Evolutionary conservation across 2,329 filamentous ascomycete genomes (phyloP).

Genomic region (Exophiala sideris): DNA sequence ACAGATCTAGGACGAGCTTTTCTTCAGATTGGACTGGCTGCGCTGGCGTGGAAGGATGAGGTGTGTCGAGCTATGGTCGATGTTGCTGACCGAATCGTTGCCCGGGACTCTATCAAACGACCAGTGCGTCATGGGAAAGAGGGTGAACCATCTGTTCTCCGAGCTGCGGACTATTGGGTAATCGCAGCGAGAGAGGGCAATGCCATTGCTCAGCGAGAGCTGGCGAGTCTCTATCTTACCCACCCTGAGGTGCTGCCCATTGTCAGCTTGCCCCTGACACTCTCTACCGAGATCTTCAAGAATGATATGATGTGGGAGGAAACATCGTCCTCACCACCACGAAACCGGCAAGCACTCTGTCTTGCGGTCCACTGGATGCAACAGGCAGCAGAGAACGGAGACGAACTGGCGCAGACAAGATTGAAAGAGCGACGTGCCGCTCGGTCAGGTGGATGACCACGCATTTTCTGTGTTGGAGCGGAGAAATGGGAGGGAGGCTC

Average conservation of each 20-base stretch:
- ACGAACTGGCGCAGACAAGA: conserved; percentile 78
- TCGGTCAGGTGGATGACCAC: conserved; percentile 52
- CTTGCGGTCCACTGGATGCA: conserved; percentile 98
- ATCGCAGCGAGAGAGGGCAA: conserved; percentile 93
- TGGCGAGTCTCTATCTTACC: conserved; percentile 89
- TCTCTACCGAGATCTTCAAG: conserved; percentile 86
- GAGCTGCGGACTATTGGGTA: conserved; percentile 84
- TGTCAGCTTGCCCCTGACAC: conserved; percentile 77
- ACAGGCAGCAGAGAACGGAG: conserved; percentile 77
- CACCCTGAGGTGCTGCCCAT: conserved; percentile 79
- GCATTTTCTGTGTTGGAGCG: conserved; percentile 17
- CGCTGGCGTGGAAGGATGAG: conserved; percentile 82
- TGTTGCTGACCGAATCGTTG: conserved; percentile 66
- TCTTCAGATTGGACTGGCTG: conserved; percentile 83
- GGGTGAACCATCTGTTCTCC: conserved; percentile 66
- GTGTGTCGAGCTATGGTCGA: conserved; percentile 81
- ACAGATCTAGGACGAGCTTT: conserved; percentile 71
- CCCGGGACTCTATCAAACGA: conserved; percentile 45
- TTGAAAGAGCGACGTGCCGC: conserved; percentile 68
- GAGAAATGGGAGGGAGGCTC: too few species aligned
- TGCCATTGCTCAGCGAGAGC: conserved; percentile 82
- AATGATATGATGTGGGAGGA: conserved; percentile 69
- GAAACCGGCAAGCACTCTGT: conserved; percentile 72
- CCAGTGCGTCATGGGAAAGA: conserved; percentile 32
- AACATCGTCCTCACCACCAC: conserved; percentile 32